Percentiles rank a stretch among this genome's conserved stretches.
Conservation (phyloP, 2,329 filamentous ascomycete species). For the Paecilomyces sp. region DNA sequence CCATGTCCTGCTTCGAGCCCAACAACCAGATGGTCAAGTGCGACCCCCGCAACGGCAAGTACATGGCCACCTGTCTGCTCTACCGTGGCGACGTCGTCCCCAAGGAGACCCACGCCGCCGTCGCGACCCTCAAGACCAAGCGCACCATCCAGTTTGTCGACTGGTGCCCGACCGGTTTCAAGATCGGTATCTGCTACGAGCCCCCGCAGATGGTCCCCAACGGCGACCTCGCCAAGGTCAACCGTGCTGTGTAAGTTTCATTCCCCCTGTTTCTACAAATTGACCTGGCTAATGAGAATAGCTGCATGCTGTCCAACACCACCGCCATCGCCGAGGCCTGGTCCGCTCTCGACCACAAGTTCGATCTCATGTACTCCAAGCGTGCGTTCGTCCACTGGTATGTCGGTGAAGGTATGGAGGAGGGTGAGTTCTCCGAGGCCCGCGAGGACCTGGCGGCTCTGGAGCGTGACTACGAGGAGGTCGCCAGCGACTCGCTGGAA, state of each 20-base stretch:
- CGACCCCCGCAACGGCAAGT: slow-evolving; percentile 97
- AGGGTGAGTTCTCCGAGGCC: slow-evolving; percentile 98
- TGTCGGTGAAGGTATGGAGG: slow-evolving; percentile 99
- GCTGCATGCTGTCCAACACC: slow-evolving; percentile 91
- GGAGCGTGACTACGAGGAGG: slow-evolving; percentile 98
- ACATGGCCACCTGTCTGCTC: slow-evolving; percentile 97
- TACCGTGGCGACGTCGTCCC: slow-evolving; percentile 98
- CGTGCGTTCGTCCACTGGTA: slow-evolving; percentile 99
- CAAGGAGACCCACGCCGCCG: slow-evolving; percentile 87
- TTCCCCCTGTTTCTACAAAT: background rate
- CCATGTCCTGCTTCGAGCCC: slow-evolving; percentile 98
- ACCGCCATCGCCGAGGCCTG: slow-evolving; percentile 98
- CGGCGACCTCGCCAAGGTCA: slow-evolving; percentile 94
- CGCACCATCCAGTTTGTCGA: slow-evolving; percentile 98
- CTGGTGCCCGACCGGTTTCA: slow-evolving; percentile 99
- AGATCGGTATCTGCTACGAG: slow-evolving; percentile 99
- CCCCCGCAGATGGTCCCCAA: slow-evolving; percentile 92
- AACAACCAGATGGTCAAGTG: slow-evolving; percentile 99
- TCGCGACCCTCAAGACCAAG: slow-evolving; percentile 98
- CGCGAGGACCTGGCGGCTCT: slow-evolving; percentile 97
- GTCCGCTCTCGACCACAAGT: slow-evolving; percentile 94
- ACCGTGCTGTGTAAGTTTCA: slow-evolving; percentile 83
- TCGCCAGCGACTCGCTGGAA: slow-evolving; percentile 87
- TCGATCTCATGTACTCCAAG: slow-evolving; percentile 99
- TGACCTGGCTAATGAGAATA: slow-evolving; percentile 24